Evolutionary conservation across 495 filamentous ascomycete species (phyloP), one percentile per base, ranked within the genome.

Genomic region (Trichocladium antarcticum): DNA sequence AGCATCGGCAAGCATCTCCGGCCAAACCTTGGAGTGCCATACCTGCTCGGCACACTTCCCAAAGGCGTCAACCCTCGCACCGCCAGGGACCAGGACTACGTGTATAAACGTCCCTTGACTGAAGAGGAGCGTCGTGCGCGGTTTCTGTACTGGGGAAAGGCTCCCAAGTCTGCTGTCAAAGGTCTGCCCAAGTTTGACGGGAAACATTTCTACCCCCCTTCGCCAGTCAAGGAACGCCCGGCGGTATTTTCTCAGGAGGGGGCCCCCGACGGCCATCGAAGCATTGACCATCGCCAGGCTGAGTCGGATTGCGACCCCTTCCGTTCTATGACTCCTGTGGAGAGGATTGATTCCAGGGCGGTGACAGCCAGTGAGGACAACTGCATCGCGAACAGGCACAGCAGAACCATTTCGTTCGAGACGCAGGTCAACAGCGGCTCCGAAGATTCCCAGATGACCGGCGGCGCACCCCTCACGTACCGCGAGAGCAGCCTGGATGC

Each of bases 171-270:
- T n/a, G 58, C 59, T 17, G 59, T 64, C 32, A 57, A 54, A n/a
- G 72, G 74, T 12, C 54, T 78, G 15, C 75, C 75, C 28, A 77
- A 74, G 54, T 78, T 70, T 44, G 74, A 78, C 42, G 75, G 75
- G 1, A 74, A 74, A 57, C 67, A 77, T 48, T 78, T 78, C 56
- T 77, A 77, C 48, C 73, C 71, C 3, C 59, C 74, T 3, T 77
- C 75, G 1, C 72, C 74, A 0, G 51, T 58, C 42, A 76, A 73
- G 55, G 54, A 62, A 37, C 36, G 28, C 22, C 27, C 36, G 32
- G 37, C 14, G 19, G 46, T 36, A 4, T 21, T 50, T 35, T n/a
- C 14, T 6, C 37, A 20, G 11, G 43, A 47, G n/a, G 21, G 42
- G 1, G 40, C 54, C 14, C 48, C 47, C 8, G 45, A 45, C 2